Evolutionary conservation across 2,329 filamentous ascomycete species (phyloP).

Genomic region (Xylaria sp.): DNA sequence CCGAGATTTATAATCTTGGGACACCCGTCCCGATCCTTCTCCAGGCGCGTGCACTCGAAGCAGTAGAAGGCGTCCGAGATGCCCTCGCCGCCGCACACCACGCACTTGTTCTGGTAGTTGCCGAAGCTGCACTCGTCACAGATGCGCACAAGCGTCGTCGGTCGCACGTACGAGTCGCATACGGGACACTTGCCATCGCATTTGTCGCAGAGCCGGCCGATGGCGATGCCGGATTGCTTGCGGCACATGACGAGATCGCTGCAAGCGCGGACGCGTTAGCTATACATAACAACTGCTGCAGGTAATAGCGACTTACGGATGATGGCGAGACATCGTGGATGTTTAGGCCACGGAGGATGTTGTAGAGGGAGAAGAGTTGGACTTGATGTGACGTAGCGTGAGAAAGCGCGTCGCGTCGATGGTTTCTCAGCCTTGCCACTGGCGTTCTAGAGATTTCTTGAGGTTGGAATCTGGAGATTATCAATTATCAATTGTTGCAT

Average conservation of each 20-base stretch:
- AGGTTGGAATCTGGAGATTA: conserved; percentile 18
- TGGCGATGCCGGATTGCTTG: conserved; percentile 96
- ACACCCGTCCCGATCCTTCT: conserved; percentile 96
- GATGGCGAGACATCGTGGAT: conserved; percentile 37
- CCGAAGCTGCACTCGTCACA: conserved; percentile 99
- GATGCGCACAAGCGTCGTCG: conserved; percentile 95
- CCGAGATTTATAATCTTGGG: conserved; percentile 99
- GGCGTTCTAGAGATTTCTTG: conserved; percentile 25
- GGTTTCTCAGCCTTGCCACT: conserved; percentile 52
- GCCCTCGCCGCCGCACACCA: conserved; percentile 96
- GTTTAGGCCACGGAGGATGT: not conserved
- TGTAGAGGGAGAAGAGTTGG: conserved; percentile 1
- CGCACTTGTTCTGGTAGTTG: conserved; percentile 99
- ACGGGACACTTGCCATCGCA: conserved; percentile 99
- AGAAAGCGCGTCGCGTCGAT: conserved; percentile 23
- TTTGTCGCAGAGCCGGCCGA: conserved; percentile 98
- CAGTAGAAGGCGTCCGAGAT: conserved; percentile 99
- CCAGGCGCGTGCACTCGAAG: conserved; percentile 95
- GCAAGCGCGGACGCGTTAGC: conserved; percentile 34
- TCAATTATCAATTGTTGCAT: not conserved
- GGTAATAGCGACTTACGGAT: conserved; percentile 32
- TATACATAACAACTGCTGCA: conserved; percentile 17
- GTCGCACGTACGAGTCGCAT: conserved; percentile 98
- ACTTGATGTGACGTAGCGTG: conserved; percentile 16
- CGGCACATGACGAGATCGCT: conserved; percentile 99